phyloP scores from a whole-genome alignment of 441 rosid species.

The Sinapis alba region DNA sequence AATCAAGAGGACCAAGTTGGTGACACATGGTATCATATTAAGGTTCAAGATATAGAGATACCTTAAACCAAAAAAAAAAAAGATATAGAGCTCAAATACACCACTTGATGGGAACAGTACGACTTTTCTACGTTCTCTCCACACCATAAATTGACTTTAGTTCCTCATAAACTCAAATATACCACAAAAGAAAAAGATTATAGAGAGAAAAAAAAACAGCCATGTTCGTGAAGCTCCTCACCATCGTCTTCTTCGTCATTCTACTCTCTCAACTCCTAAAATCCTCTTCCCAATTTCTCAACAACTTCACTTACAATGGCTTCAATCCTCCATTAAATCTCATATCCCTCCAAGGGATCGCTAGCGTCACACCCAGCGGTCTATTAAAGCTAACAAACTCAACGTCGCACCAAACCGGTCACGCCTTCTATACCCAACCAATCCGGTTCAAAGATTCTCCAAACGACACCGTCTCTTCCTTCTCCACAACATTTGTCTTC shows the following conservation, averaged over 20 bases:
- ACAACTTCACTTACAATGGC: slow-evolving; percentile 20
- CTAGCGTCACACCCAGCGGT: slow-evolving; percentile 51
- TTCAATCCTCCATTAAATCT: slow-evolving; percentile 23
- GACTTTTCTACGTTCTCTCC: neutral
- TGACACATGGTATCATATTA: too few species aligned
- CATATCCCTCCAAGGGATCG: slow-evolving; percentile 52
- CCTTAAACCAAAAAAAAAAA: too few species aligned
- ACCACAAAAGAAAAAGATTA: neutral
- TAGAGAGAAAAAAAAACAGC: neutral
- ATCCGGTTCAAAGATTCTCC: slow-evolving; percentile 51
- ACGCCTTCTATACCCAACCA: slow-evolving; percentile 60
- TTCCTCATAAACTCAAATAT: neutral
- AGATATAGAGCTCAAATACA: too few species aligned
- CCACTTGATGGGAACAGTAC: too few species aligned
- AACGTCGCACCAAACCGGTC: slow-evolving; percentile 50
- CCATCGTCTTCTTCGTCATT: slow-evolving; percentile 5
- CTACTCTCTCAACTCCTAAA: neutral
- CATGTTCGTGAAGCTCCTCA: slow-evolving; percentile 29
- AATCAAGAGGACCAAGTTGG: neutral
- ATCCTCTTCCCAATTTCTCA: slow-evolving; percentile 18
- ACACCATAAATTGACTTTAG: slow-evolving; percentile 9
- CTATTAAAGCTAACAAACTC: slow-evolving; percentile 55
- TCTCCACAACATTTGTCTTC: neutral
- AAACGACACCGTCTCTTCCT: neutral
- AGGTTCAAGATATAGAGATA: too few species aligned